Percentiles rank a stretch among this genome's conserved stretches.
phyloP scores from a whole-genome alignment of 1,139 yeast species.

The Nakaseomyces uthaithaninus region DNA sequence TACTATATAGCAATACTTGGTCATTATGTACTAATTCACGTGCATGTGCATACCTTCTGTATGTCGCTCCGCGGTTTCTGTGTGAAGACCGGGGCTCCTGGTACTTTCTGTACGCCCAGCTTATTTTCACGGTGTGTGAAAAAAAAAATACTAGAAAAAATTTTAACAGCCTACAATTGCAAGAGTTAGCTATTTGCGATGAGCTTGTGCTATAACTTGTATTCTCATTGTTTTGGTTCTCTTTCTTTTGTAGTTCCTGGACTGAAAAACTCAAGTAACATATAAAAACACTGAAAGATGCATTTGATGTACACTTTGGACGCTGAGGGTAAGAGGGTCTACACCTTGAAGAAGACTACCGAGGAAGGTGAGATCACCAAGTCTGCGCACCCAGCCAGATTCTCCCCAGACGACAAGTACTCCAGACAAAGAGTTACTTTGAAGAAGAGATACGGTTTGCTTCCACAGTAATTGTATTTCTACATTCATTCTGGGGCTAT shows the following conservation, averaged over 20 bases:
- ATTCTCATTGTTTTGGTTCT: too few species aligned
- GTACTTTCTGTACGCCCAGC: too few species aligned
- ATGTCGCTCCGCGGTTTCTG: too few species aligned
- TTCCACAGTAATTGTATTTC: slow-evolving; percentile 42
- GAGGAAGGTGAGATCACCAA: slow-evolving; percentile 90
- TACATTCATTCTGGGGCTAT: too few species aligned
- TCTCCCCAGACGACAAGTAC: slow-evolving; percentile 98
- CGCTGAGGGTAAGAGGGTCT: slow-evolving; percentile 88
- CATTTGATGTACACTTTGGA: slow-evolving; percentile 98
- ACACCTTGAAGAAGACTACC: slow-evolving; percentile 79
- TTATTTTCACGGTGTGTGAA: background rate
- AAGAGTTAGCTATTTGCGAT: too few species aligned
- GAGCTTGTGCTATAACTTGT: background rate
- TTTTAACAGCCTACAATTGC: too few species aligned
- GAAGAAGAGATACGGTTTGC: slow-evolving; percentile 85
- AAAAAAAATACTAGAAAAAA: background rate
- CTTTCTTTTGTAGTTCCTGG: background rate
- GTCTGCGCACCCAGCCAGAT: slow-evolving; percentile 98
- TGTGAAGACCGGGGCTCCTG: too few species aligned
- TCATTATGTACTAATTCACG: too few species aligned
- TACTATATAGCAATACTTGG: background rate
- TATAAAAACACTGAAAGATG: slow-evolving; percentile 40
- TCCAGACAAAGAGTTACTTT: slow-evolving; percentile 98
- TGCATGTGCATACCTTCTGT: too few species aligned
- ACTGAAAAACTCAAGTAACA: background rate